Base-by-base conservation (phyloP, 2,329 filamentous ascomycete genomes). In the Neofusicoccum sp. region DNA sequence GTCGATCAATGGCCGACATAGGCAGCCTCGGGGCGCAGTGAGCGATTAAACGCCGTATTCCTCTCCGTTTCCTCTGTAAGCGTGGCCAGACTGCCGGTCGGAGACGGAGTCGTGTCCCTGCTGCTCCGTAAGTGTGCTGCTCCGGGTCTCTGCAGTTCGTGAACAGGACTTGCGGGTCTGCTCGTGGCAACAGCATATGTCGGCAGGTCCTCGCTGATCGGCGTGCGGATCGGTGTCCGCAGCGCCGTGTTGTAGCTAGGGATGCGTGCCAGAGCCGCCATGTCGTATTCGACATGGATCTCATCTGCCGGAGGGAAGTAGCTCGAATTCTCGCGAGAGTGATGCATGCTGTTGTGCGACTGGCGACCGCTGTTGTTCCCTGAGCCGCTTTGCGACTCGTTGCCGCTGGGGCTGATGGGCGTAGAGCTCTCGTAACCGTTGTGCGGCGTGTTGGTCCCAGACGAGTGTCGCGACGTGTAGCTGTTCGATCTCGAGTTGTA, bases 211-310 rank as follows among this genome's bases (percentile, higher is more conserved):
- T 77, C 76, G 24, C 69, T 71, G 45, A 74, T 73, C 1, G 77
- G 78, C 8, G 76, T 78, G 12, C 73, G 65, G 2, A 73, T 74
- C 1, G 78, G 77, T 1, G 78, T 80, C 33, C 78, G 73, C 6
- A 81, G 70, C 6, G 79, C 79, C 0, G 79, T 79, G 67, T 78
- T 78, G 65, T 83, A 83, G 49, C 78, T 80, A 7, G 81, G 81
- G 0, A 80, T 81, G 36, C 79, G 76, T 4, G 75, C 71, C 1
- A 83, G 72, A 33, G 74, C 75, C 41, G 76, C 75, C 73, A 81
- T 75, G 66, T 82, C 77, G 65, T 76, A 80, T 54, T 74, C 71
- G 14, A 41, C 30, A 24, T 63, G 51, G 33, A 62, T 58, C 30
- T 65, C 62, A 16, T 65, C 65, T 12, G 61, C 61, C 16, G 62